Base-by-base conservation (phyloP, 2,329 filamentous ascomycete genomes). In the Coniochaeta sp. region DNA sequence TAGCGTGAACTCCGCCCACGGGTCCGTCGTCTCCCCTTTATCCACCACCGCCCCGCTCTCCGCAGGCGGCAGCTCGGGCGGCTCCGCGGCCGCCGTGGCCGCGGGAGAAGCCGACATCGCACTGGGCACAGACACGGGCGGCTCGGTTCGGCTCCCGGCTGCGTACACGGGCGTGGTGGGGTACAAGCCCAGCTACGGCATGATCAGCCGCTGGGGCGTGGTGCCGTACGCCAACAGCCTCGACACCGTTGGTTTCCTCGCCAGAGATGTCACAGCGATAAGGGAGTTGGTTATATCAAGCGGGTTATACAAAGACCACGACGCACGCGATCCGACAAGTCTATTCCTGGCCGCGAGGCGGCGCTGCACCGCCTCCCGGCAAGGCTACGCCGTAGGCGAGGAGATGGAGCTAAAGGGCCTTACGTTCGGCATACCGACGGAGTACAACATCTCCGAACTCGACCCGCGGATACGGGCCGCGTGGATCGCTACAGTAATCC, bases 201-300 rank as follows among this genome's bases (percentile, higher is more conserved):
- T 92, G 70, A 68, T 96, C 27, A 95, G 89, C 42, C 79, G 91
- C 53, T 89, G 85, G 74, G 91, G 91, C 1, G 88, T 96, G 2
- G 82, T 96, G 48, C 86, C 90, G 13, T 96, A 96, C 65, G 91
- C 91, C 8, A 96, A 96, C 66, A 95, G 89, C 1, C 73, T 96
- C 8, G 91, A 96, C 64, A 96, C 91, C 0, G 89, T 96, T 8
- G 91, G 91, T 0, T 75, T 96, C 3, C 59, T 96, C 40, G 83
- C 84, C 1, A 70, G 65, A 46, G 73, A 71, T 3, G 79, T 82
- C 1, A 65, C 63, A n/a, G 65, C 63, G 2, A 76, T 87, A 6
- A 70, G 73, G 33, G 63, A 73, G 38, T 63, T 85, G n/a, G 51
- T 81, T 53, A 65, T 79, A 7, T 84, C 78, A 35, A 58, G 68